A percentile compares a stretch with the other conserved stretches of the same genome.
Conservation (phyloP, 805 yeast genomes). For the Starmera pachycereana region DNA sequence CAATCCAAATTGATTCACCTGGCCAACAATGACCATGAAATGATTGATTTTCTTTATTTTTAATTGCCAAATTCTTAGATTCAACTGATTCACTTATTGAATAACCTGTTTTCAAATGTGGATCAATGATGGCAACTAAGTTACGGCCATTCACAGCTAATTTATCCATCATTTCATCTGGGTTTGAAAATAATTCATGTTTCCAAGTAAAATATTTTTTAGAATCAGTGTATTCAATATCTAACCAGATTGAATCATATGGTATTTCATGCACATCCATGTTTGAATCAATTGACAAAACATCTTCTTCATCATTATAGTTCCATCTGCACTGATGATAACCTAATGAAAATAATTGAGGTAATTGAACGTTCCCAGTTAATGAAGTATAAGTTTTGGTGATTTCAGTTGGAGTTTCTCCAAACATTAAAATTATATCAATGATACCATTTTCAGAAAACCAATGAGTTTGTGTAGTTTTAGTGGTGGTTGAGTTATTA, state of each 20-base stretch:
- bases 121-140: slow-evolving; percentile 80
- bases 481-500: neutral
- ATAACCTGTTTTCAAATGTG: slow-evolving; percentile 75
- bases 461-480: slow-evolving; percentile 63
- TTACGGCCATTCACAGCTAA: slow-evolving; percentile 69
- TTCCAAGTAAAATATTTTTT: slow-evolving; percentile 94
- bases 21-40: slow-evolving; percentile 97
- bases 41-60: slow-evolving; percentile 33
- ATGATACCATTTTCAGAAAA: slow-evolving; percentile 83
- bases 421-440: slow-evolving; percentile 65
- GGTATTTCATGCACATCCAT: slow-evolving; percentile 75
- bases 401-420: slow-evolving; percentile 43
- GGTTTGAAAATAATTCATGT: slow-evolving; percentile 60
- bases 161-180: slow-evolving; percentile 52
- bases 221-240: slow-evolving; percentile 80
- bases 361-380: slow-evolving; percentile 67
- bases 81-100: slow-evolving; percentile 45
- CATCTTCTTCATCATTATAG: slow-evolving; percentile 82
- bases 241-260: slow-evolving; percentile 89
- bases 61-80: slow-evolving; percentile 34
- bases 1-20: slow-evolving; percentile 92
- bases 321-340: slow-evolving; percentile 98
- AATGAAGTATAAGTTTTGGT: slow-evolving; percentile 51
- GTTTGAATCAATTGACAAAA: slow-evolving; percentile 52
- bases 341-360: slow-evolving; percentile 71